Percentiles rank a stretch among this genome's conserved stretches.
phyloP scores from a whole-genome alignment of 306 rosid species.

The Betula pendula region DNA sequence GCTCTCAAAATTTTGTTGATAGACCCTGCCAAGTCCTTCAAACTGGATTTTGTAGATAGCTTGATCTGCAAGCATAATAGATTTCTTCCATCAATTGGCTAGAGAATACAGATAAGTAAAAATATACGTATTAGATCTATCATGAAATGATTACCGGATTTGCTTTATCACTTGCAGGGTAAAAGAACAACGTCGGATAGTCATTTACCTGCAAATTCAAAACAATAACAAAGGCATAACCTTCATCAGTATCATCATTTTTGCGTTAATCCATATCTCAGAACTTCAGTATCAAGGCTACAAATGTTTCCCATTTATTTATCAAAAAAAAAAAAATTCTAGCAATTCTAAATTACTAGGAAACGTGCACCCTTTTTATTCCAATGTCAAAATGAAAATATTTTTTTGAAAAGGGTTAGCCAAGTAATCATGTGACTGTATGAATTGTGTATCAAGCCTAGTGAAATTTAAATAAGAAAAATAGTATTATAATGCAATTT shows the following conservation, averaged over 20 bases:
- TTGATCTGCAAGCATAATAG: conserved; percentile 56
- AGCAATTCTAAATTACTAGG: conserved; percentile 11
- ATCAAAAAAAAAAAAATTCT: no score
- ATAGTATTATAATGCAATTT: no score
- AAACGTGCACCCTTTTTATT: neutral
- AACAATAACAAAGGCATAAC: conserved; percentile 5
- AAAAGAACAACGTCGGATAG: conserved; percentile 76
- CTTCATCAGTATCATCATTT: conserved; percentile 25
- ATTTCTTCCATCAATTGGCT: conserved; percentile 1
- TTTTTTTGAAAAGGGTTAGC: neutral
- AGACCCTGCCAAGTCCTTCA: conserved; percentile 83
- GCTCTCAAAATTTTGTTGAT: conserved; percentile 62
- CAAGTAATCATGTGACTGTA: neutral
- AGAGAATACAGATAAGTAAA: neutral
- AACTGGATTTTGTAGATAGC: conserved; percentile 65
- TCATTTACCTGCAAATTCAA: conserved; percentile 60
- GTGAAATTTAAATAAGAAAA: no score
- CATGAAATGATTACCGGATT: conserved; percentile 62
- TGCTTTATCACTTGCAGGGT: conserved; percentile 57
- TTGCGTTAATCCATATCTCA: neutral
- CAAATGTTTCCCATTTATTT: conserved; percentile 6
- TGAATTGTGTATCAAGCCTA: neutral
- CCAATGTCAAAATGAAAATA: conserved; percentile 11
- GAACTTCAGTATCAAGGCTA: neutral
- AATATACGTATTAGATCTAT: neutral